Base-by-base conservation (phyloP, 345 rosid species). In the Sonneratia caseolaris region DNA sequence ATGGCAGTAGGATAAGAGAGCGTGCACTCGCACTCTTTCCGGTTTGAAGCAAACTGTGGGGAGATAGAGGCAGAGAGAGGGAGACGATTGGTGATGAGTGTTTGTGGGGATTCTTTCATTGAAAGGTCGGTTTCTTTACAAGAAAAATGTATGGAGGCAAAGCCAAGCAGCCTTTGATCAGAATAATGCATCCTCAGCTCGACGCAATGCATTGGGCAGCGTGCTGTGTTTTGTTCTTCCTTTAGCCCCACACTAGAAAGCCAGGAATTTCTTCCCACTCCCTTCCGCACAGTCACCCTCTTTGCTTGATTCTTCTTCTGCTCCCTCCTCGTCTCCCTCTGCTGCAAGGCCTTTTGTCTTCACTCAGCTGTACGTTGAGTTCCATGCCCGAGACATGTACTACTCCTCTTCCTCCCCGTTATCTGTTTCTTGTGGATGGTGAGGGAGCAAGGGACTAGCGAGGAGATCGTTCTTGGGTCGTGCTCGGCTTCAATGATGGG, bases 1-100 rank as follows among this genome's bases (percentile, higher is more conserved):
- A 72, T 84, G 81, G 91, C 81, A 84, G 86, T 75, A 89, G 84
- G 83, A 81, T 84, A 88, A 88, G 83, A 79, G 86, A 81, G 86
- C 74, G 15, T 83, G 87, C 81, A 74, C 73, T 83, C 90, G 80
- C 87, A 73, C 93, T 79, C 81, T 81, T 81, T 83, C 83, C 77
- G 56, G 64, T 35, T 18, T 70, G 43, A 32, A 43, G 37, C 43
- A 36, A 36, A 14, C 69, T 40, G 40, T 66, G 18, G 47, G 43
- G 43, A 13, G 68, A 65, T 38, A 65, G 69, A 66, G 69, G 35
- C 47, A 37, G 68, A 66, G 69, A 66, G 69, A 66, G 45, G 36
- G 47, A 11, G n/a, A 42, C 4, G 48, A 67, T 42, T 42, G 70
- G 22, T 68, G 70, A 22, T 68, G 70, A 11, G 35, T 42, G 48